phyloP scores from a whole-genome alignment of 495 filamentous ascomycete genomes.

The Margaritispora aquatica region DNA sequence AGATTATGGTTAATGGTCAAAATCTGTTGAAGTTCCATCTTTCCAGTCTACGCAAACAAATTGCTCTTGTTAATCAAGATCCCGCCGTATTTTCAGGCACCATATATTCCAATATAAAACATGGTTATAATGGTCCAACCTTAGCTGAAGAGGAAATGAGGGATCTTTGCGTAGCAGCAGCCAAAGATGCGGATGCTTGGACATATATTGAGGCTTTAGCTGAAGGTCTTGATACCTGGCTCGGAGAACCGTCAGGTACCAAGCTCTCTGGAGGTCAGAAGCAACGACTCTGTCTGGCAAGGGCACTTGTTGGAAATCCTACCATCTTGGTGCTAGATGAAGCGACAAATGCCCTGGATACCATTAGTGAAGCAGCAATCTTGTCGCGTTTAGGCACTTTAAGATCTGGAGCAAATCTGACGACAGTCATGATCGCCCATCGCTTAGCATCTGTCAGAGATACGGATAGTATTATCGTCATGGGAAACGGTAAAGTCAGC shows the following conservation, averaged over 20 bases:
- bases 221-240: constrained; percentile 43
- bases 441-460: constrained; percentile 49
- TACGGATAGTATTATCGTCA: constrained; percentile 57
- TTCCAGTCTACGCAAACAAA: constrained; percentile 81
- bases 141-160: constrained; percentile 2
- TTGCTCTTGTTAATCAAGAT: constrained; percentile 79
- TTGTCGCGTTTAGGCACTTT: constrained; percentile 11
- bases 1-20: constrained; percentile 73
- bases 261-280: constrained; percentile 56
- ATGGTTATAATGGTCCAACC: constrained; percentile 78
- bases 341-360: constrained; percentile 36
- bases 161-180: constrained; percentile 53
- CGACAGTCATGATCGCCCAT: constrained; percentile 55
- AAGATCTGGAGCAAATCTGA: no score
- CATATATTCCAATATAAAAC: constrained; percentile 76
- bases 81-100: constrained; percentile 75
- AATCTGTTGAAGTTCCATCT: constrained; percentile 75
- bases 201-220: constrained; percentile 41
- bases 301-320: constrained; percentile 34
- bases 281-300: constrained; percentile 56
- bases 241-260: constrained; percentile 47
- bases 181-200: constrained; percentile 31
- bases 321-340: constrained; percentile 42
- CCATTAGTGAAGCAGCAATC: not conserved
- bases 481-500: constrained; percentile 47